phyloP scores from a whole-genome alignment of 768 basidiomycete species.

The Leucosporidium creatinivorum region DNA sequence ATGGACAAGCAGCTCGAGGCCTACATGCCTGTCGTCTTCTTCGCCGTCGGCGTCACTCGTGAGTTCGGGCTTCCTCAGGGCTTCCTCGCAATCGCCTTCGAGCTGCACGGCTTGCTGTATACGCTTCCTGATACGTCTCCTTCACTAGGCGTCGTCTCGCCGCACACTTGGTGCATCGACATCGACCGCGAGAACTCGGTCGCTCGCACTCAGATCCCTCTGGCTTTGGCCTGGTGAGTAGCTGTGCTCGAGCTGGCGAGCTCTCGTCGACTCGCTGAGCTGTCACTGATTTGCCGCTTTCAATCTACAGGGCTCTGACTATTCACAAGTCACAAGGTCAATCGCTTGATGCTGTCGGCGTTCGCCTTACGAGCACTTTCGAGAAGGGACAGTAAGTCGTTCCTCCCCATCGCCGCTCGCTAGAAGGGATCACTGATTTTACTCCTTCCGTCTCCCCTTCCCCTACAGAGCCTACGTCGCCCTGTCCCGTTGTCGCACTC shows the following conservation, averaged over 20 bases:
- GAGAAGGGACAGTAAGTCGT: constrained; percentile 45
- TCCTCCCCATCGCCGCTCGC: too few species aligned
- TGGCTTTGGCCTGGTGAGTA: constrained; percentile 49
- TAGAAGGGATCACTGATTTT: neutral
- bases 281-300: too few species aligned
- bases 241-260: too few species aligned
- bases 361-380: constrained; percentile 81
- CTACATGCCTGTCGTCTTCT: constrained; percentile 25
- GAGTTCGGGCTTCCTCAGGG: neutral
- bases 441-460: neutral
- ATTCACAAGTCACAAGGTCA: constrained; percentile 95
- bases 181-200: constrained; percentile 17
- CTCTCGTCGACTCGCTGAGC: too few species aligned
- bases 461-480: constrained; percentile 28
- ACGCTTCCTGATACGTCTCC: too few species aligned
- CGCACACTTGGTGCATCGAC: neutral
- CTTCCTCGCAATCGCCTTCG: too few species aligned
- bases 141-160: neutral
- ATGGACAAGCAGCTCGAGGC: constrained; percentile 18
- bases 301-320: neutral
- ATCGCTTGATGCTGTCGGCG: constrained; percentile 85
- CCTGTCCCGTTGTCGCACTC: constrained; percentile 22
- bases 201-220: constrained; percentile 68
- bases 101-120: too few species aligned
- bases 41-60: constrained; percentile 21